Base-by-base conservation (phyloP, 1,139 yeast species). In the Geotrichum fermentans region DNA sequence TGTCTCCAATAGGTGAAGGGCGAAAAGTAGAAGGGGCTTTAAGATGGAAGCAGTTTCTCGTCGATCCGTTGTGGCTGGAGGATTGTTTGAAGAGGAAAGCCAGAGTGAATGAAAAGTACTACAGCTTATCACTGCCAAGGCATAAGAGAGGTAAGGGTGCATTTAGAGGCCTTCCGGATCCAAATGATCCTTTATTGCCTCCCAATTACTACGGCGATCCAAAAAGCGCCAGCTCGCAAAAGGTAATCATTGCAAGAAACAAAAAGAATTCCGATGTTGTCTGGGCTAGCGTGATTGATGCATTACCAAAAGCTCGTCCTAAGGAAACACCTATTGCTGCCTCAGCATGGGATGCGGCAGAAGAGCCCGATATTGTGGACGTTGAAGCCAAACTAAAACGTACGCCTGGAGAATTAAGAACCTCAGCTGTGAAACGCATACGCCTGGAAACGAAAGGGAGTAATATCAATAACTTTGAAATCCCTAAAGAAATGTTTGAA, bases 51-150 rank as follows among this genome's bases (percentile, higher is more conserved):
- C 76, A 81, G 2, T 83, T 86, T 0, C 75, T 81, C 1, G 78
- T 87, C 2, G 89, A 84, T 61, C 92, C 94, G 0, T 67, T 77
- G 46, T 89, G 95, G 94, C 65, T 89, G 2, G 59, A 74, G 18
- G 87, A 86, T 61, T 78, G 86, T 42, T 62, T 79, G 3, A 68
- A 72, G 40, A 69, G 95, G 53, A 78, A 77, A 3, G 88, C 87
- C 0, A 71, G 79, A 2, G 63, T 87, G 45, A 76, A 75, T 26
- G 71, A 70, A 45, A 67, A 69, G 20, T 80, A 77, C 57, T 74
- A 74, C 57, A 66, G 73, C 43, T 47, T 76, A 28, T 67, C 65
- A 8, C 57, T 66, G 21, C 55, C 67, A 0, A 56, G 55, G 44
- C 62, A 62, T 14, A 57, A 64, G 45, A 66, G 74, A 21, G 83